Evolutionary conservation across 768 basidiomycete genomes (phyloP), one percentile per base, ranked within the genome.

Genomic region (Collybiopsis luxurians): DNA sequence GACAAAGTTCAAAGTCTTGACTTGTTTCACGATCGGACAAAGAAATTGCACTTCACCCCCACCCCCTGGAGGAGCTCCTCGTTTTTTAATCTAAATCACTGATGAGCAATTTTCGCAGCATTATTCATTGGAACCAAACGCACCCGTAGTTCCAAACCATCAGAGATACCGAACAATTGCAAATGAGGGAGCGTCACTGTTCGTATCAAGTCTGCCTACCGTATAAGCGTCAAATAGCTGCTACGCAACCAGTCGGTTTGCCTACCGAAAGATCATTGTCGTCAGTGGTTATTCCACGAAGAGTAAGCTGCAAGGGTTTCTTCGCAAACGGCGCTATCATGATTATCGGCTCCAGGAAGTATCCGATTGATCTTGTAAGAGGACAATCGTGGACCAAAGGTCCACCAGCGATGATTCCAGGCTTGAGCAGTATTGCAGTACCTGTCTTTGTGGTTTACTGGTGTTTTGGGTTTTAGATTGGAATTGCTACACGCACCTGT

Each of bases 261-360:
- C 83, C 59, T 61, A 95, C 96, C 27, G 93, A 95, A 60, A 98
- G 87, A 67, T 98, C 96, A 61, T 86, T 77, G 42, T 92, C 90
- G 64, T 97, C 93, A 1, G 95, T 92, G 1, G 97, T 99, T 56
- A 99, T 87, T 1, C 97, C 97, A 51, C 80, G 83, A 53, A 98
- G 69, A 0, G 89, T 96, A 27, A 95, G 68, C 44, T 89, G 81
- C 46, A 98, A 69, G 0, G 92, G 84, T 59, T 81, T 89, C 76
- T 99, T 99, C 21, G 93, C 81, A 66, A 98, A 98, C 0, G 94
- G 93, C 2, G 92, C 95, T 3, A 98, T 76, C 78, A 92, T 90
- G 19, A 98, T 75, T 1, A 98, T 64, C 13, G 94, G 87, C 67
- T 98, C 97, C 11, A 98, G 75, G 67, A 92, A 98, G 73, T 98